phyloP scores from a whole-genome alignment of 1,284 basidiomycete species.

The Irpex rosettiformis region DNA sequence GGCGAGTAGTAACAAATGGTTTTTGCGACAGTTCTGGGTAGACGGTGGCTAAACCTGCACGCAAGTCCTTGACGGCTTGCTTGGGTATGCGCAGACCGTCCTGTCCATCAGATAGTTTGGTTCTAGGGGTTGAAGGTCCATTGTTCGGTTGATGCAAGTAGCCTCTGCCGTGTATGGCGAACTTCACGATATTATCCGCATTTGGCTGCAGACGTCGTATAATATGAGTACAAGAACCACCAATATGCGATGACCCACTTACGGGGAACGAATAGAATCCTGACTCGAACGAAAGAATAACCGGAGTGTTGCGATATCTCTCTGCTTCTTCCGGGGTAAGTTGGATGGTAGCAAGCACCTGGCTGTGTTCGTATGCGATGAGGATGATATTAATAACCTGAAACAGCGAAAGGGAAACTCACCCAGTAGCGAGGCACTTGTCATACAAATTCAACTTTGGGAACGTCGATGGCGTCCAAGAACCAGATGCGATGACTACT shows the following conservation, averaged over 20 bases:
- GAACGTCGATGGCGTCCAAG: constrained; percentile 84
- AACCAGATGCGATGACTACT: constrained; percentile 69
- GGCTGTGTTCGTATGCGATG: constrained; percentile 44
- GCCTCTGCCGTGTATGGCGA: constrained; percentile 69
- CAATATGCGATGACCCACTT: constrained; percentile 24
- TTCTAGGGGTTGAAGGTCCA: constrained; percentile 65
- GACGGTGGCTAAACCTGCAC: constrained; percentile 48
- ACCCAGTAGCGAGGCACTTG: constrained; percentile 70
- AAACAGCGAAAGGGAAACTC: constrained; percentile 17
- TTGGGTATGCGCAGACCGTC: constrained; percentile 65
- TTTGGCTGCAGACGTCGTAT: constrained; percentile 53
- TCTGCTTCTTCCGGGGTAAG: constrained; percentile 67
- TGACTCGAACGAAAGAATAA: constrained; percentile 66
- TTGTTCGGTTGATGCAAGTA: constrained; percentile 44
- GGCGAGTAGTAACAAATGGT: constrained; percentile 63
- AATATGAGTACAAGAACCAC: not conserved
- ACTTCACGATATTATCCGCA: constrained; percentile 64
- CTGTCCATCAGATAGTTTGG: constrained; percentile 49
- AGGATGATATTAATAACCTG: not conserved
- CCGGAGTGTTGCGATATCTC: constrained; percentile 60
- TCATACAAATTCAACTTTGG: constrained; percentile 49
- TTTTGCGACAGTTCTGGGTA: constrained; percentile 74
- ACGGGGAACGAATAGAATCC: constrained; percentile 82
- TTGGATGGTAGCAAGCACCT: constrained; percentile 75
- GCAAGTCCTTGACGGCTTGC: constrained; percentile 44